Evolutionary conservation across 331 rosid genomes (phyloP).

Genomic region (Ulmus americana): DNA sequence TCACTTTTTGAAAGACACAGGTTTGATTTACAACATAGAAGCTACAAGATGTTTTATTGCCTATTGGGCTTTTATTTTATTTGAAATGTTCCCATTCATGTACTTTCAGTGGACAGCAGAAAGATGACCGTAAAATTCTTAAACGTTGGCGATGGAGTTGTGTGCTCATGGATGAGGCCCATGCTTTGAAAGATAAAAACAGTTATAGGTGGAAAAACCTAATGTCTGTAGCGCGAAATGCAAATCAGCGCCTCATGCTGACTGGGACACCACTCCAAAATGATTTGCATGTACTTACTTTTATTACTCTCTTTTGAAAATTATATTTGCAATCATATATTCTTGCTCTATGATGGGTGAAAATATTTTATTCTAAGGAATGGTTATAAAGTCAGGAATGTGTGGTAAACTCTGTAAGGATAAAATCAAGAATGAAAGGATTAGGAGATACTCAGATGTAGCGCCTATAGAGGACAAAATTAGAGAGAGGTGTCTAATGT

Average conservation of each 20-base stretch:
- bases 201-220: conserved; percentile 95
- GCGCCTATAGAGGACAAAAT: too few relatives aligned
- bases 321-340: not conserved
- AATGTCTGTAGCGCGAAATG: conserved; percentile 85
- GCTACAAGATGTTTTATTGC: not conserved
- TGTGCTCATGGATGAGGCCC: conserved; percentile 99
- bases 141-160: conserved; percentile 97
- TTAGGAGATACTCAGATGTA: too few relatives aligned
- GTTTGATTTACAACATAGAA: conserved; percentile 30
- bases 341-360: conserved; percentile 3
- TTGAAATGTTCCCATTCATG: conserved; percentile 27
- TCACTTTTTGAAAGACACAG: conserved; percentile 97
- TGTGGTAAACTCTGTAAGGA: too few relatives aligned
- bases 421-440: too few relatives aligned
- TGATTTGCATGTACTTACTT: conserved; percentile 63
- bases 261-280: conserved; percentile 97
- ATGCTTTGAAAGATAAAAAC: conserved; percentile 88
- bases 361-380: not conserved
- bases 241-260: conserved; percentile 89
- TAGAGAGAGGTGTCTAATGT: too few relatives aligned
- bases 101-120: conserved; percentile 79
- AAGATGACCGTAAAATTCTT: conserved; percentile 85
- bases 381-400: not conserved
- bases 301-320: not conserved
- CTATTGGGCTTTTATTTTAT: conserved; percentile 9